Percentiles rank a stretch among this genome's conserved stretches.
phyloP scores from a whole-genome alignment of 2,329 filamentous ascomycete genomes.

The Stagonosporopsis vannaccii region DNA sequence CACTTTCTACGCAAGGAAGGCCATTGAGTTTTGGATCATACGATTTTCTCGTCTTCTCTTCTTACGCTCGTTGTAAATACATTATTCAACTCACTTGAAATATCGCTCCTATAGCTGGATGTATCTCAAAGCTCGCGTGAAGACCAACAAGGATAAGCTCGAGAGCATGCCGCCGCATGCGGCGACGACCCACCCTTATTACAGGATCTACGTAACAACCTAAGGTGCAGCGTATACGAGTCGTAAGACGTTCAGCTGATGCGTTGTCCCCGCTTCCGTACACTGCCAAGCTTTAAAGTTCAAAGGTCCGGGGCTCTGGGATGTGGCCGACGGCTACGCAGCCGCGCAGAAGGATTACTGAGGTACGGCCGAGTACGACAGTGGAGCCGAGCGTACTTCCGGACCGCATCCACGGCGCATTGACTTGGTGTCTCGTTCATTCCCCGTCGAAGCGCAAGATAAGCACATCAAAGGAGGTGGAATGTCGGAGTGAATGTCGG shows the following conservation, averaged over 20 bases:
- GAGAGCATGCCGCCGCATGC: slow-evolving; percentile 14
- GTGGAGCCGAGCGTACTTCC: slow-evolving; percentile 14
- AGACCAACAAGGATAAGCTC: not conserved
- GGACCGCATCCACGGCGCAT: not conserved
- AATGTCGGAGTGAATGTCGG: slow-evolving; percentile 27
- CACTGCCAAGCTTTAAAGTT: slow-evolving; percentile 3
- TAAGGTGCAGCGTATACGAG: slow-evolving; percentile 4
- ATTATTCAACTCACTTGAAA: slow-evolving; percentile 9
- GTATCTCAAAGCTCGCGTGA: slow-evolving; percentile 1
- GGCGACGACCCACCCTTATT: not conserved
- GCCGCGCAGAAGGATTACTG: not conserved
- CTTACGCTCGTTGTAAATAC: slow-evolving; percentile 29
- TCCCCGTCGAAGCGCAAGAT: slow-evolving; percentile 2
- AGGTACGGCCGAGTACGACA: slow-evolving; percentile 18
- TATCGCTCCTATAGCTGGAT: not conserved
- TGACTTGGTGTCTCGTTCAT: not conserved
- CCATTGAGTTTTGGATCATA: not conserved
- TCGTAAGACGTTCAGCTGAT: slow-evolving; percentile 23
- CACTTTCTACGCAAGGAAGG: not conserved
- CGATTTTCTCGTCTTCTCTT: slow-evolving; percentile 14
- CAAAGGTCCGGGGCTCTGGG: slow-evolving; percentile 15
- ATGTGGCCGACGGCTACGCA: slow-evolving; percentile 15
- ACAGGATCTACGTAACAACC: not conserved
- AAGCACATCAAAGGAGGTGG: slow-evolving; percentile 1
- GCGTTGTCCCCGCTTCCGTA: slow-evolving; percentile 14